Conservation (phyloP, 2,329 filamentous ascomycete species). For the Penicillium olsonii region DNA sequence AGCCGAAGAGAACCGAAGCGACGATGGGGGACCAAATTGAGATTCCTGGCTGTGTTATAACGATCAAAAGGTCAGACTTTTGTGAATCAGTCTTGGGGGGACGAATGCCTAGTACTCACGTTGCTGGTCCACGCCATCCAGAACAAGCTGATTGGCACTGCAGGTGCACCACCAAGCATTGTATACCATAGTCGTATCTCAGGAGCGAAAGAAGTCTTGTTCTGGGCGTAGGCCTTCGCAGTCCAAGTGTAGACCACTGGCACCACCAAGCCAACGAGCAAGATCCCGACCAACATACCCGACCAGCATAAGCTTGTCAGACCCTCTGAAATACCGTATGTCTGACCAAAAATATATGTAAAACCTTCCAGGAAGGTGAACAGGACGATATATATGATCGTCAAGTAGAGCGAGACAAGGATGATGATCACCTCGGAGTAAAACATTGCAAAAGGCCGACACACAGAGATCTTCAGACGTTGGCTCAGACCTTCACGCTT, state of each 20-base stretch:
- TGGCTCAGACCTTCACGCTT: constrained; percentile 42
- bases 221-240: constrained; percentile 43
- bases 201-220: constrained; percentile 38
- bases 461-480: constrained; percentile 37
- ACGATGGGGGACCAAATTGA: constrained; percentile 53
- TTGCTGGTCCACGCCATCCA: constrained; percentile 58
- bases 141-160: constrained; percentile 55
- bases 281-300: constrained; percentile 46
- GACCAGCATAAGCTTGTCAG: constrained; percentile 50
- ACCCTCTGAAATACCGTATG: constrained; percentile 50
- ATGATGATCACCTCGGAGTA: constrained; percentile 42
- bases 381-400: constrained; percentile 32
- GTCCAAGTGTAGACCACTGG: constrained; percentile 50
- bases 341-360: constrained; percentile 52
- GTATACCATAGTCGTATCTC: constrained; percentile 57
- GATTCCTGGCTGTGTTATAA: constrained; percentile 34
- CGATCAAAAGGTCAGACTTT: no score
- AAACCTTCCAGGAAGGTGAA: constrained; percentile 47
- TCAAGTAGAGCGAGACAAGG: constrained; percentile 30
- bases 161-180: constrained; percentile 51
- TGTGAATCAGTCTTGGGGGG: not conserved
- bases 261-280: constrained; percentile 37
- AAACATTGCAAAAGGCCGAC: constrained; percentile 50
- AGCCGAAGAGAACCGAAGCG: constrained; percentile 54
- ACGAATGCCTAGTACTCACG: constrained; percentile 7